Conservation (phyloP, 129 eudicot species). For the Smallanthus sonchifolius region DNA sequence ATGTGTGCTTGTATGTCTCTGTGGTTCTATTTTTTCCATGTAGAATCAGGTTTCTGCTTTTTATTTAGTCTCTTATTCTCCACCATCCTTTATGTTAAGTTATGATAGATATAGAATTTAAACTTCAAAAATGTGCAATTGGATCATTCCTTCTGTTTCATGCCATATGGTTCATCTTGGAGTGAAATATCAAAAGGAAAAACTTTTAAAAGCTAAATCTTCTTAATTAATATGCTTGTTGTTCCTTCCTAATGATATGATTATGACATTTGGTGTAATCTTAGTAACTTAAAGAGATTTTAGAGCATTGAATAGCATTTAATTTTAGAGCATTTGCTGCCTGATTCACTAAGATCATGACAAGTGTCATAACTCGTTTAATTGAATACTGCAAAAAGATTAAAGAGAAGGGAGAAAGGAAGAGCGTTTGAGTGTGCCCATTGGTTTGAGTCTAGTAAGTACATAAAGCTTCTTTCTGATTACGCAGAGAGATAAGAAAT, state of each 20-base stretch:
- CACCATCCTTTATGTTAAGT: background rate
- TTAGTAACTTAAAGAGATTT: background rate
- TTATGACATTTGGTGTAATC: background rate
- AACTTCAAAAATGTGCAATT: background rate
- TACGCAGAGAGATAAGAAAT: background rate
- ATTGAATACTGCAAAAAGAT: too few relatives aligned
- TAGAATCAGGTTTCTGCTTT: background rate
- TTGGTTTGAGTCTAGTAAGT: background rate
- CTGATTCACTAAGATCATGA: background rate
- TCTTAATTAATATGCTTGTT: background rate
- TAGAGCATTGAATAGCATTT: background rate
- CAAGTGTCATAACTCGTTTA: background rate
- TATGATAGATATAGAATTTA: background rate
- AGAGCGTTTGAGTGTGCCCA: background rate
- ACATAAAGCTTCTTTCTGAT: background rate
- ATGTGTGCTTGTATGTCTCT: background rate
- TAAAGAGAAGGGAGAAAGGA: background rate
- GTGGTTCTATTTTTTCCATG: background rate
- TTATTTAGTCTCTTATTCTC: background rate
- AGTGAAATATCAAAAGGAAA: background rate
- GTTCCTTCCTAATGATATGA: background rate
- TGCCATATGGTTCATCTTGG: background rate
- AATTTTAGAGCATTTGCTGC: background rate
- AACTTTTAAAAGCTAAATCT: background rate
- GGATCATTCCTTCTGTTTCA: background rate